A percentile compares a stretch with the other conserved stretches of the same genome.
Conservation (phyloP, 139 green algal species). For the Closterium sp. region DNA sequence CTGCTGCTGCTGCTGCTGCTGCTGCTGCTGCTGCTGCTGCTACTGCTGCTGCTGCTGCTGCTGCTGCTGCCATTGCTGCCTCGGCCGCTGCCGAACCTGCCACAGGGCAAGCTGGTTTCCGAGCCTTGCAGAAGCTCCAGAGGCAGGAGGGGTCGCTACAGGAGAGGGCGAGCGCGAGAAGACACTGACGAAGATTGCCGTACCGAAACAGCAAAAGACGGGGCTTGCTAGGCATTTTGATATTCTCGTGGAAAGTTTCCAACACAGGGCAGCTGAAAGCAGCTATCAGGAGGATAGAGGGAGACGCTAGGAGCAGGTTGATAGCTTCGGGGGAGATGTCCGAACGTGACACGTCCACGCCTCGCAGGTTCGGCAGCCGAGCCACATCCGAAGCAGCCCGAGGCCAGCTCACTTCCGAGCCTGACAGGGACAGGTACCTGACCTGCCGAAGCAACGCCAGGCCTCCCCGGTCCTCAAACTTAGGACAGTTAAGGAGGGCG, state of each 20-base stretch:
- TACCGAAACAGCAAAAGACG: background rate
- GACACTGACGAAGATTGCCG: background rate
- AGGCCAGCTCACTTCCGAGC: conserved; percentile 10
- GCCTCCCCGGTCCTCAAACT: background rate
- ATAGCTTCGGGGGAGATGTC: conserved; percentile 8
- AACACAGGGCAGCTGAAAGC: conserved; percentile 1
- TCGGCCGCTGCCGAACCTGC: background rate
- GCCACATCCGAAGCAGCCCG: background rate
- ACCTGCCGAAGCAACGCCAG: background rate
- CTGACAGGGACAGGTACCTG: background rate
- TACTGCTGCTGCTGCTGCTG: background rate
- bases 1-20: background rate
- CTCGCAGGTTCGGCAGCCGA: conserved; percentile 22
- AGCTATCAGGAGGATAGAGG: background rate
- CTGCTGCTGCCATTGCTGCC: background rate
- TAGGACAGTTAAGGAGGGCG: background rate
- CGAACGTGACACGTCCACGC: conserved; percentile 19
- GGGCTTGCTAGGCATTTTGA: background rate
- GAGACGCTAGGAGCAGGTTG: background rate
- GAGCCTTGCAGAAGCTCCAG: background rate
- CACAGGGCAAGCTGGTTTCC: background rate
- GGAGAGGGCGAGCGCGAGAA: background rate
- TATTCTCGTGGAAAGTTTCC: background rate
- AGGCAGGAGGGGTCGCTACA: background rate
- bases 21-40: background rate